phyloP scores from a whole-genome alignment of 257 asterid genomes.

The Avicennia marina region DNA sequence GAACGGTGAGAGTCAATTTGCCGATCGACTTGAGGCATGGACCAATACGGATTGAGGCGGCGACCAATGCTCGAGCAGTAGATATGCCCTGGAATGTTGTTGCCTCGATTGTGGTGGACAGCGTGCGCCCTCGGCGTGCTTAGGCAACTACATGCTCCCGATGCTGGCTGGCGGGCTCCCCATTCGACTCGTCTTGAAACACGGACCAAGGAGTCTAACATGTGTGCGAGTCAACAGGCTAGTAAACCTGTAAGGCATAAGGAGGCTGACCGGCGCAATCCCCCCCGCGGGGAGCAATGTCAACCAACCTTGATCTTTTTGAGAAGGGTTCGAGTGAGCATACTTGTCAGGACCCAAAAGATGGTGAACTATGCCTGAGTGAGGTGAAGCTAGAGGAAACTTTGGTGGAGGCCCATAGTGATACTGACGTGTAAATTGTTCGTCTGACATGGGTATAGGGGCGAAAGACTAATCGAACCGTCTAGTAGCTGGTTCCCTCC shows the following conservation, averaged over 20 bases:
- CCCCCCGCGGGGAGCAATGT: too few relatives aligned
- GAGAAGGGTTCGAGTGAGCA: too few relatives aligned
- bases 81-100: conserved; percentile 8
- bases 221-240: not conserved
- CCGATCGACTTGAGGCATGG: conserved; percentile 4
- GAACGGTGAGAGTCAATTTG: not conserved
- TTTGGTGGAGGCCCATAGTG: too few relatives aligned
- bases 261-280: conserved; percentile 6
- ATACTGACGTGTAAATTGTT: too few relatives aligned
- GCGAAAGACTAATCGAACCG: too few relatives aligned
- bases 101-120: conserved; percentile 3
- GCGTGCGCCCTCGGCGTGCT: not conserved
- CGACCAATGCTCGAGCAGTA: not conserved
- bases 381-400: too few relatives aligned
- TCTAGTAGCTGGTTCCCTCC: too few relatives aligned
- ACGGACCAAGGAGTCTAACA: conserved; percentile 2
- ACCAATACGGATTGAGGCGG: conserved; percentile 8
- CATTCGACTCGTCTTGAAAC: not conserved
- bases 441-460: too few relatives aligned
- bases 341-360: too few relatives aligned
- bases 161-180: not conserved
- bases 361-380: too few relatives aligned
- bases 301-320: too few relatives aligned
- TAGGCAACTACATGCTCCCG: conserved; percentile 4
- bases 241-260: not conserved